phyloP scores from a whole-genome alignment of 148 eudicot genomes.

The Polygonum maritimum region DNA sequence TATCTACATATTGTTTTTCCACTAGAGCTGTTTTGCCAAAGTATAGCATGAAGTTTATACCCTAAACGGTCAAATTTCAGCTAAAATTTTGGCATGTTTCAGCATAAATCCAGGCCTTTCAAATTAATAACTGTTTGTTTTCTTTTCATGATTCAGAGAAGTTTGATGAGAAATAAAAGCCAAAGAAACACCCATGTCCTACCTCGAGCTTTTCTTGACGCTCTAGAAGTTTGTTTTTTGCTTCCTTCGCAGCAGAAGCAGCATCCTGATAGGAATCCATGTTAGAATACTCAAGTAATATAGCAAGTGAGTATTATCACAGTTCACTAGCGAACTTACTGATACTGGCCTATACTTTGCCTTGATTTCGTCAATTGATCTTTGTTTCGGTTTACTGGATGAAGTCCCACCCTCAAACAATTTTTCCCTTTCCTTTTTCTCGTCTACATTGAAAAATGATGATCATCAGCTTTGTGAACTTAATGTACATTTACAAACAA shows the following conservation, averaged over 20 bases:
- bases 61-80: not conserved
- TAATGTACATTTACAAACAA: not conserved
- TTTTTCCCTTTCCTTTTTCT: constrained; percentile 52
- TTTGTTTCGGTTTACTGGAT: constrained; percentile 50
- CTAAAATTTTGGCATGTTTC: not conserved
- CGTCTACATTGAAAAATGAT: constrained; percentile 30
- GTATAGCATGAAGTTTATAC: not conserved
- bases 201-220: constrained; percentile 95
- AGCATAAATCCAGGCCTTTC: not conserved
- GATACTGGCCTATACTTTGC: constrained; percentile 57
- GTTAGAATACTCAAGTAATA: constrained; percentile 12
- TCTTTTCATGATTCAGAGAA: not conserved
- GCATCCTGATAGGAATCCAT: constrained; percentile 51
- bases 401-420: constrained; percentile 71
- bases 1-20: not conserved
- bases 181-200: not conserved
- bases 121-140: not conserved
- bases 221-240: constrained; percentile 81
- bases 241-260: constrained; percentile 63
- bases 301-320: not conserved
- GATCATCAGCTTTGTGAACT: not conserved
- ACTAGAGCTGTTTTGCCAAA: not conserved
- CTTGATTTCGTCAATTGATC: constrained; percentile 83
- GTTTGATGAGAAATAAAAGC: not conserved
- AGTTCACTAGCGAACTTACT: not conserved